Evolutionary conservation across 257 asterid genomes (phyloP), one percentile per base, ranked within the genome.

Genomic region (Ehretia macrophylla): DNA sequence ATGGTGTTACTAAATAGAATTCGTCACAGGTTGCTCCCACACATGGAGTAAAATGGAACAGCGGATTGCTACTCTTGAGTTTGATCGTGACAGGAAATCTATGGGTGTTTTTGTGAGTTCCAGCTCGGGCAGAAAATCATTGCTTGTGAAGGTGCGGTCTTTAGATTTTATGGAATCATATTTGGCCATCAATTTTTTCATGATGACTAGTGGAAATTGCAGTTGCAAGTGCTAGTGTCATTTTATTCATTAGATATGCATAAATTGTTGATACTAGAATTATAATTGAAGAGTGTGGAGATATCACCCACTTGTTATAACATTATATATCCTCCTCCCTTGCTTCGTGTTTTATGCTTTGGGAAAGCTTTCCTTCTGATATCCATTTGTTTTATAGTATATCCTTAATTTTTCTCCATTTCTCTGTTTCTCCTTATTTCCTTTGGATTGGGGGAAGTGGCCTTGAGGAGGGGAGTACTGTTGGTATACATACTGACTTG

Each of bases 61-160:
- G 62, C 83, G 99, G 53, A 85, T 93, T 72, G 99, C 96, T 18
- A 93, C 99, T 64, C 99, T 93, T 56, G 99, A 93, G 75, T 93
- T 93, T 73, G 99, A 93, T 39, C 95, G 95, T 55, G 96, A 89
- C 75, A 87, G 99, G 68, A 89, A 93, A 81, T 93, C 99, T 58
- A 93, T 93, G 99, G 96, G 99, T 45, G 96, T 89, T 59, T 82
- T 93, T 68, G 96, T 78, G 67, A 68, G 75, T 55, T 85, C 97
- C 35, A 68, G 69, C 69, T 72, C 78, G 55, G 97, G 95, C 32
- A 78, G 62, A 60, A 89, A 66, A 67, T 61, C 85, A 40, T 68
- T 93, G 67, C 81, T 93, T 75, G 96, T 93, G 55, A 93, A 93
- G 97, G 99, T 93, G 39, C 32, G 56, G 60, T 49, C 14, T 16